These are phyloP conservation scores for Aspergillus funiculosus DNA, from an alignment of 495 filamentous ascomycete species.

Conservation along the genomic window DNA sequence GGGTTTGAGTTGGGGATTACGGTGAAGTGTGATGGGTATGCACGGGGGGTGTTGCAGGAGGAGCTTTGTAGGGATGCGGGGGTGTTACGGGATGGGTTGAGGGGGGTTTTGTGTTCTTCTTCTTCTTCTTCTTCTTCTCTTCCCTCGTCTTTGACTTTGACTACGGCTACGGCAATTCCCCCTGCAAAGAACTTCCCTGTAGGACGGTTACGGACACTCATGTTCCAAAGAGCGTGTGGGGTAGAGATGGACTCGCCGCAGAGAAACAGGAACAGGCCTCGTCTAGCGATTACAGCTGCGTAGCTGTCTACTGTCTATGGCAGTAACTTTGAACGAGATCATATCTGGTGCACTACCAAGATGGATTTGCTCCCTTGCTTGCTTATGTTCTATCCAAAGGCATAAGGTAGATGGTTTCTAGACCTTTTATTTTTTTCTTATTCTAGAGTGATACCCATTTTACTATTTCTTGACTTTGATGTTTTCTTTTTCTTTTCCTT, in stretches of 20 bases:
- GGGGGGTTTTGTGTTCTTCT: conserved; percentile 24
- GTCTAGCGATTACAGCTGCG: conserved; percentile 20
- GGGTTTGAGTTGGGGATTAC: conserved; percentile 38
- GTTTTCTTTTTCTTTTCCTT: not conserved
- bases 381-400: not conserved
- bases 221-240: no score
- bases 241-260: no score
- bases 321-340: no score
- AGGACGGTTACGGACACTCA: no score
- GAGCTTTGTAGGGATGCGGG: conserved; percentile 28
- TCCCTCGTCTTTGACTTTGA: no score
- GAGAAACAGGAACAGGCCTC: conserved; percentile 8
- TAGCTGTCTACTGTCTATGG: no score
- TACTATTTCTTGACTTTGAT: not conserved
- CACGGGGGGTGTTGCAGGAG: conserved; percentile 27
- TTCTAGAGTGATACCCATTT: conserved; percentile 6
- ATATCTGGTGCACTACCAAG: no score
- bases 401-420: no score
- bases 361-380: no score
- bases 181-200: no score
- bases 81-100: conserved; percentile 27
- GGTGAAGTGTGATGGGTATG: conserved; percentile 30
- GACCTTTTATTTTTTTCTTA: not conserved
- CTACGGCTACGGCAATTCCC: not conserved
- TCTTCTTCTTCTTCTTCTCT: no score